Evolutionary conservation across 148 eudicot genomes (phyloP).

Genomic region (Camellia japonica): DNA sequence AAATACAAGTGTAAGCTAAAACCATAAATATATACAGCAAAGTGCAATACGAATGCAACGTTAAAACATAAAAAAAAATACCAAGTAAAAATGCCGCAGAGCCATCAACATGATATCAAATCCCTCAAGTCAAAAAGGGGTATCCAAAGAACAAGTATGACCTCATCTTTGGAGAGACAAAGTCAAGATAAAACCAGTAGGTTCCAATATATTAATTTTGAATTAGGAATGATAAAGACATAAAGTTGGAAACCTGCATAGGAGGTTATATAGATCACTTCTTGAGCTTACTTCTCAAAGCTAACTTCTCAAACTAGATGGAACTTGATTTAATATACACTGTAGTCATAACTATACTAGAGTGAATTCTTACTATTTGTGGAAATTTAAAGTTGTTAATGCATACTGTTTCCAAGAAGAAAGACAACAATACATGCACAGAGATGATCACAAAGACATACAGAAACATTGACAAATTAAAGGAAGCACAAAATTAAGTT

Average conservation of each 20-base stretch:
- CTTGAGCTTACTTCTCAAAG: neutral
- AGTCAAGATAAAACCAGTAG: neutral
- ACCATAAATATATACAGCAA: no score
- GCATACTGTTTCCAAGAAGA: neutral
- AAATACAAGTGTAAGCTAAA: no score
- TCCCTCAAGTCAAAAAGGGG: no score
- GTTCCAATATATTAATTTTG: neutral
- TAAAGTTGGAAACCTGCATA: neutral
- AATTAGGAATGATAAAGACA: neutral
- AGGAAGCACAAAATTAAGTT: constrained; percentile 14
- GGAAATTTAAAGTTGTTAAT: neutral
- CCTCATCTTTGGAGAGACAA: neutral
- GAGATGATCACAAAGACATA: neutral
- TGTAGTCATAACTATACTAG: neutral
- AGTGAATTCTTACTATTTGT: neutral
- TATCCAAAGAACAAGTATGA: neutral
- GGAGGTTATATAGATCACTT: neutral
- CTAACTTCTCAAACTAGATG: neutral
- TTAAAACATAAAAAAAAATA: no score
- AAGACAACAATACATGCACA: neutral
- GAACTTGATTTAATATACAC: neutral
- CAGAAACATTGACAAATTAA: neutral
- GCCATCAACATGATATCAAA: no score
- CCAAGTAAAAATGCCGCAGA: no score
- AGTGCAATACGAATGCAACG: no score